Base-by-base conservation (phyloP, 805 yeast genomes). In the Metschnikowia koreensis region DNA sequence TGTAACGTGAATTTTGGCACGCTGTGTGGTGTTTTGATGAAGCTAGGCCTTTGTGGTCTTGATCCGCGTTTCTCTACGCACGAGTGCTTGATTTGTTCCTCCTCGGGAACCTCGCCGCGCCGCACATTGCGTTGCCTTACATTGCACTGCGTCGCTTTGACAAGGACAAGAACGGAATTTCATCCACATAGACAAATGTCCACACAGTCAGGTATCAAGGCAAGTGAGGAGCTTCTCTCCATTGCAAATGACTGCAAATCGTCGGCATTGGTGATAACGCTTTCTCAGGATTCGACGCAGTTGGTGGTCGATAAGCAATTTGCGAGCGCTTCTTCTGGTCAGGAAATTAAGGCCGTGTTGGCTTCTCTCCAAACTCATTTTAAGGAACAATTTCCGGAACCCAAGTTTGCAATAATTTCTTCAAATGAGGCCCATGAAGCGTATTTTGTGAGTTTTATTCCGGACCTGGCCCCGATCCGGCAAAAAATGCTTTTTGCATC, bases 401-500 rank as follows among this genome's bases (percentile, higher is more conserved):
- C 78, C 13, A 64, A 68, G 1, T 74, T 69, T 50, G 63, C 68
- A n/a, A 54, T 73, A 7, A 44, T 73, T 11, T 48, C 54, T 17
- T 29, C 42, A 1, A 28, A 45, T 16, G 43, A 48, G 8, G 26
- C 47, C 1, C 46, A 71, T 54, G 57, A 53, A 6, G 59, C 54
- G 6, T 77, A 81, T 3, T 91, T 93, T 60, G 79, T 91, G 43
- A 83, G 94, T 17, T 92, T 79, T 70, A 92, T 93, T 48, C 97
- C 99, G 0, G 97, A 93, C 66, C 68, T 68, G 46, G 88, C 97
- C 8, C 83, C 85, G 2, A 92, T 93, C 38, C 80, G 91, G 52
- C 77, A 80, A 51, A 94, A 93, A 67, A 94, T 94, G 97, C 75
- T 94, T 45, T 94, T 92, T 66, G 98, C 98, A 5, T 89, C 97